Conservation (phyloP, 176 grass and related monocot genomes). For the Typha latifolia region DNA sequence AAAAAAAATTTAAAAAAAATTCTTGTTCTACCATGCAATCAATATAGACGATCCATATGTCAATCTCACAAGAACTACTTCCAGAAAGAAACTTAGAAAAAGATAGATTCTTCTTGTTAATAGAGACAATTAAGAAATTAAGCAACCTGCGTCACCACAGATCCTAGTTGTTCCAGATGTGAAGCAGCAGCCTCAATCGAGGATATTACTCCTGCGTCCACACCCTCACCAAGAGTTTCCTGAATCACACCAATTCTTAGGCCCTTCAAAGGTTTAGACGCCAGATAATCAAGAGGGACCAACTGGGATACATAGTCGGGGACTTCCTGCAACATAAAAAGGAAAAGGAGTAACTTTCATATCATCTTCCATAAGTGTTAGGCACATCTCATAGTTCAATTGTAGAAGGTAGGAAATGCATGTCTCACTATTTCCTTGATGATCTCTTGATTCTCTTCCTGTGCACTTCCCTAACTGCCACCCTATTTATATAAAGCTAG, state of each 20-base stretch:
- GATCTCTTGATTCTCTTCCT: no score
- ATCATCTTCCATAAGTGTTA: background rate
- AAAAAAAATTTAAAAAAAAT: background rate
- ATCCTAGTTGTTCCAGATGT: slow-evolving; percentile 80
- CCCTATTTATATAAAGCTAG: no score
- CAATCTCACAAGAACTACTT: background rate
- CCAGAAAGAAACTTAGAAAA: background rate
- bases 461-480: no score
- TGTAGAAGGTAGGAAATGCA: no score
- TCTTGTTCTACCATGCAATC: background rate
- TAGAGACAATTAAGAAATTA: slow-evolving; percentile 11
- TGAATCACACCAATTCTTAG: slow-evolving; percentile 68
- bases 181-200: slow-evolving; percentile 64
- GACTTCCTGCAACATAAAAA: slow-evolving; percentile 46
- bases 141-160: slow-evolving; percentile 63
- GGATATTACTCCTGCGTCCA: slow-evolving; percentile 55
- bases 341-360: slow-evolving; percentile 13
- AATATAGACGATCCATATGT: background rate
- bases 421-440: no score
- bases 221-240: slow-evolving; percentile 86
- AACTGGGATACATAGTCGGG: slow-evolving; percentile 68
- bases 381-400: no score
- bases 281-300: slow-evolving; percentile 39
- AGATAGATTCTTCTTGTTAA: background rate
- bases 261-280: slow-evolving; percentile 77